Conservation (phyloP, 2,329 filamentous ascomycete species). For the Stachybotrys echinatus region DNA sequence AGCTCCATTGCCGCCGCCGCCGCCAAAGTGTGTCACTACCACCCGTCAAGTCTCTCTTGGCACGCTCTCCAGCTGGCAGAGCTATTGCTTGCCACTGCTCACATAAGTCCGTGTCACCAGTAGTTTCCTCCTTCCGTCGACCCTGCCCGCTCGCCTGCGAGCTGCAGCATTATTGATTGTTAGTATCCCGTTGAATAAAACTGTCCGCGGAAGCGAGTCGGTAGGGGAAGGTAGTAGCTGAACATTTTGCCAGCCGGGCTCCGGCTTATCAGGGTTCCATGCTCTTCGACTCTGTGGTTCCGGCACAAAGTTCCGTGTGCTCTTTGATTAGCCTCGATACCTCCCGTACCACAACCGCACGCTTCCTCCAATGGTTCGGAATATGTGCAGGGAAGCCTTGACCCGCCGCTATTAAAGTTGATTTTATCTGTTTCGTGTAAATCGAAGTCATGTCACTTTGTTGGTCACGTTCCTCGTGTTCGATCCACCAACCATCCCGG, state of each 20-base stretch:
- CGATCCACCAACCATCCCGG: no score
- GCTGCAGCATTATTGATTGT: neutral
- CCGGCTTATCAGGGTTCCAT: no score
- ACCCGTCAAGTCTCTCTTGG: neutral
- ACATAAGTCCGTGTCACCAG: neutral
- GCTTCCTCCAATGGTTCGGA: neutral
- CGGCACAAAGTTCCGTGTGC: neutral
- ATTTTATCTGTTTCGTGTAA: neutral
- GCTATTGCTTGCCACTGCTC: neutral
- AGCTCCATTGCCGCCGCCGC: no score
- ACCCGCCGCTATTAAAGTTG: no score
- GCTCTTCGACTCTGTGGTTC: neutral
- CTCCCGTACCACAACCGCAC: neutral
- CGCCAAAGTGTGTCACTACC: neutral
- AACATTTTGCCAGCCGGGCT: no score
- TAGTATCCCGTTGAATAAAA: no score
- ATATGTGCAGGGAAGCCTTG: neutral
- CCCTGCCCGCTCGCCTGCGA: neutral
- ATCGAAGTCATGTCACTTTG: no score
- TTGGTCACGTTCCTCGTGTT: no score
- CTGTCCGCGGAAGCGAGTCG: no score
- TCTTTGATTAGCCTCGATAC: neutral
- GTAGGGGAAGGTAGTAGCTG: no score
- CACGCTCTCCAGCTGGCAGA: neutral
- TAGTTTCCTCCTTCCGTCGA: neutral